These are phyloP conservation scores for Malus hybrid DNA, from an alignment of 331 rosid genomes.

Conservation along the genomic window DNA sequence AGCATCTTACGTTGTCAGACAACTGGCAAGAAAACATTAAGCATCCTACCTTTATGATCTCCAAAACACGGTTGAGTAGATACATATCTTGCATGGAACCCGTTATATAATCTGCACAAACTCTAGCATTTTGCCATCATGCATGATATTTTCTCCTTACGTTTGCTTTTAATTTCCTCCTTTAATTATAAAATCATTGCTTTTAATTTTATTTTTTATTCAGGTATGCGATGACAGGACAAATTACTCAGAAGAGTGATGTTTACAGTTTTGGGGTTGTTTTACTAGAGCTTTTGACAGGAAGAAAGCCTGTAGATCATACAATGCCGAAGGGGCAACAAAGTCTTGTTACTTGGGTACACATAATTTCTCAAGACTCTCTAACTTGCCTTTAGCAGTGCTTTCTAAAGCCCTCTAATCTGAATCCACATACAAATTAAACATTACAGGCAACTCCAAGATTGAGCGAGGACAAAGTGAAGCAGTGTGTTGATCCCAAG, in stretches of 20 bases:
- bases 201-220: not conserved
- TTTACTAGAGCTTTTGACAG: slow-evolving; percentile 85
- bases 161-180: not conserved
- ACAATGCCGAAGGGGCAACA: slow-evolving; percentile 99
- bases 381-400: not conserved
- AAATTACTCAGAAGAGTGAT: slow-evolving; percentile 91
- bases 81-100: no score
- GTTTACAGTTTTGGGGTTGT: slow-evolving; percentile 97
- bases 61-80: no score
- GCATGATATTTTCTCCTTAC: not conserved
- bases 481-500: slow-evolving; percentile 96
- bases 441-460: slow-evolving; percentile 88
- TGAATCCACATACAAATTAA: not conserved
- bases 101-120: not conserved
- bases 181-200: not conserved
- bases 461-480: slow-evolving; percentile 94
- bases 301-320: slow-evolving; percentile 96
- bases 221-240: slow-evolving; percentile 99
- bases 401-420: not conserved
- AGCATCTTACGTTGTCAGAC: not conserved
- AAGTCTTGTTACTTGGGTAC: slow-evolving; percentile 99
- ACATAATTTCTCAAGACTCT: not conserved
- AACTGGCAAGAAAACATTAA: not conserved
- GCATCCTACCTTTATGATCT: no score
- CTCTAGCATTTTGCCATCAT: not conserved